These are phyloP conservation scores for Blumeriella jaapii DNA, from an alignment of 2,329 filamentous ascomycete species.

Conservation along the genomic window DNA sequence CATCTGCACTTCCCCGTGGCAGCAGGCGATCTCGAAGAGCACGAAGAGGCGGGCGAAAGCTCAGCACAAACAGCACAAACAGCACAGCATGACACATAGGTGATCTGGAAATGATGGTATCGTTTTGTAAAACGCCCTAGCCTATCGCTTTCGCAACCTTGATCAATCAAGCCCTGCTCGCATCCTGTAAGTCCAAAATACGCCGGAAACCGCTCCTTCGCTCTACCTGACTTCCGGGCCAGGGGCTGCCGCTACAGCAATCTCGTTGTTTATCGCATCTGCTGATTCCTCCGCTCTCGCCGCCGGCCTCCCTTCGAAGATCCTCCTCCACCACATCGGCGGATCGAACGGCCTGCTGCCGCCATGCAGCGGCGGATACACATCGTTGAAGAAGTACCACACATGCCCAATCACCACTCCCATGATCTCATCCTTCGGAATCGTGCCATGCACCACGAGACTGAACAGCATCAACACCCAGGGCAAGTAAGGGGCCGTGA, in stretches of 20 bases:
- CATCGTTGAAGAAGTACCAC: constrained; percentile 97
- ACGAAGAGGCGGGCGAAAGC: constrained; percentile 23
- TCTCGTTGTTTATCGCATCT: constrained; percentile 48
- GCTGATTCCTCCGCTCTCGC: constrained; percentile 38
- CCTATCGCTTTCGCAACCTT: background rate
- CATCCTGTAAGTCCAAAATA: constrained; percentile 12
- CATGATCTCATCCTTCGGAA: constrained; percentile 94
- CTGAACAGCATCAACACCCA: constrained; percentile 95
- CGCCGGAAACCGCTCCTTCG: background rate
- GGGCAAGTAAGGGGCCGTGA: constrained; percentile 86
- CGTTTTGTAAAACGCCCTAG: constrained; percentile 8
- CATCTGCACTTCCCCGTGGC: constrained; percentile 58
- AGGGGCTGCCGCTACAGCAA: constrained; percentile 42
- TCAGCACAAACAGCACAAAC: constrained; percentile 9
- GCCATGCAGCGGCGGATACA: constrained; percentile 83
- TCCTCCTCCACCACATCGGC: constrained; percentile 75
- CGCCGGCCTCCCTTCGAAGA: constrained; percentile 55
- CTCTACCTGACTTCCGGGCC: constrained; percentile 29
- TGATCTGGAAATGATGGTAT: constrained; percentile 14
- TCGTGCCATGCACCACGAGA: constrained; percentile 74
- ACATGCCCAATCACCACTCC: constrained; percentile 90
- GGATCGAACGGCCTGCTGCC: constrained; percentile 80
- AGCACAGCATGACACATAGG: constrained; percentile 8
- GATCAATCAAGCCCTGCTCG: background rate
- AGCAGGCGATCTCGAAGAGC: constrained; percentile 30